These are phyloP conservation scores for Barnettozyma botsteinii DNA, from an alignment of 805 yeast genomes.

Conservation along the genomic window DNA sequence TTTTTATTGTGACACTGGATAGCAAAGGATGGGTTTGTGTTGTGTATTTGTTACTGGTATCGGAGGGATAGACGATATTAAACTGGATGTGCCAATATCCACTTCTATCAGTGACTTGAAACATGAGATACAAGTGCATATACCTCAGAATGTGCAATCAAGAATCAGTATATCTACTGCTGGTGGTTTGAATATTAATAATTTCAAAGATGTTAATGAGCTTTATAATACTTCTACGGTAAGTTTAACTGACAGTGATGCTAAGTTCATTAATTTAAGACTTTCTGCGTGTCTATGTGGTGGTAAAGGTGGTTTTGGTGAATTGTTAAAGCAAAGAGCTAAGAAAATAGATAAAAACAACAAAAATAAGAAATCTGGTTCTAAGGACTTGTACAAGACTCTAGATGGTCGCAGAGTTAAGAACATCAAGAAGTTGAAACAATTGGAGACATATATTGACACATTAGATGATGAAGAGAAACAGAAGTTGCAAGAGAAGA, in stretches of 20 bases:
- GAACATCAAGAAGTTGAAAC: constrained; percentile 31
- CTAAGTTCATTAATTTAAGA: constrained; percentile 24
- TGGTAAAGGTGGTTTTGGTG: constrained; percentile 50
- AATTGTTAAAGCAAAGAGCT: constrained; percentile 36
- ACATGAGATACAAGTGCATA: constrained; percentile 2
- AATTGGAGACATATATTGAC: constrained; percentile 27
- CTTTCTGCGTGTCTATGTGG: constrained; percentile 36
- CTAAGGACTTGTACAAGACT: constrained; percentile 32
- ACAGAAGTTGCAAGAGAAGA: constrained; percentile 28
- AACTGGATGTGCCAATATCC: constrained; percentile 6
- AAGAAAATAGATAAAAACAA: constrained; percentile 30
- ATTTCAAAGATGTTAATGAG: constrained; percentile 8
- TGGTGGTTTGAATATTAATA: constrained; percentile 13
- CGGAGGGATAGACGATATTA: constrained; percentile 13
- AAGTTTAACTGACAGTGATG: neutral
- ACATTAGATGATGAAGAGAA: constrained; percentile 16
- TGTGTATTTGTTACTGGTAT: constrained; percentile 17
- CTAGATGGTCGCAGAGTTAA: constrained; percentile 37
- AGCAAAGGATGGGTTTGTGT: too few species aligned
- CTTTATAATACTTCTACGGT: constrained; percentile 3
- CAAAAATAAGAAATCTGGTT: constrained; percentile 19
- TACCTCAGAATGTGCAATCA: constrained; percentile 9
- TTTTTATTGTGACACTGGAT: too few species aligned
- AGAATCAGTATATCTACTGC: constrained; percentile 8
- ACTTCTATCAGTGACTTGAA: neutral